Percentiles rank a stretch among this genome's conserved stretches.
Conservation (phyloP, 495 filamentous ascomycete species). For the Podospora australis region DNA sequence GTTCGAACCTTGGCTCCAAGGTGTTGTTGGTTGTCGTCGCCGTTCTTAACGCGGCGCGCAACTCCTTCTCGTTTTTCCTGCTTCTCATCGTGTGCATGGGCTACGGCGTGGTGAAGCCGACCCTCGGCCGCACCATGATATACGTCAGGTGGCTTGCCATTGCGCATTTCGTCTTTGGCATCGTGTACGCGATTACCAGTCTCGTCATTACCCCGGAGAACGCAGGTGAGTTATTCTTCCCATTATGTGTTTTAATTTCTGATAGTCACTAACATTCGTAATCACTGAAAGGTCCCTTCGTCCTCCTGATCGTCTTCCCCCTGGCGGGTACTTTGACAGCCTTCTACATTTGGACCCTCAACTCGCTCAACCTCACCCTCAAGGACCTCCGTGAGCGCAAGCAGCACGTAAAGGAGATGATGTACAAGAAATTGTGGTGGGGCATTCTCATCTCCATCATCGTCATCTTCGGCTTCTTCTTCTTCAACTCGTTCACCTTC, state of each 20-base stretch:
- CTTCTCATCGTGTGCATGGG: conserved; percentile 99
- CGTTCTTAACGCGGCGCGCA: conserved; percentile 84
- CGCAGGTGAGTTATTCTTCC: conserved; percentile 31
- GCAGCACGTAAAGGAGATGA: conserved; percentile 84
- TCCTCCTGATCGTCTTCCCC: conserved; percentile 93
- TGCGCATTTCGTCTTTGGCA: conserved; percentile 88
- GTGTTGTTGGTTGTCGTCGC: conserved; percentile 83
- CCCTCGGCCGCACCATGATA: conserved; percentile 89
- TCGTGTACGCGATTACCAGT: conserved; percentile 87
- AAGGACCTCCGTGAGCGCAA: conserved; percentile 92
- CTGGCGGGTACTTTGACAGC: conserved; percentile 87
- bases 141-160: conserved; percentile 87
- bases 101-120: conserved; percentile 94
- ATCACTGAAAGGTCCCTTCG: conserved; percentile 57
- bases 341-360: conserved; percentile 99
- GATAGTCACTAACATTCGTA: not conserved
- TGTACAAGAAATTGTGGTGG: conserved; percentile 99
- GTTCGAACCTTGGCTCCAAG: conserved; percentile 75
- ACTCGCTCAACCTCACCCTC: conserved; percentile 87
- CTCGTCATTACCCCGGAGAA: conserved; percentile 78
- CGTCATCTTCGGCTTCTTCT: conserved; percentile 95
- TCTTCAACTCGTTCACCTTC: conserved; percentile 89
- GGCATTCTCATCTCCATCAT: conserved; percentile 86
- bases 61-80: conserved; percentile 98
- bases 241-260: conserved; percentile 22